Base-by-base conservation (phyloP, 208 protist species). In the Wallacemonas sp. region DNA sequence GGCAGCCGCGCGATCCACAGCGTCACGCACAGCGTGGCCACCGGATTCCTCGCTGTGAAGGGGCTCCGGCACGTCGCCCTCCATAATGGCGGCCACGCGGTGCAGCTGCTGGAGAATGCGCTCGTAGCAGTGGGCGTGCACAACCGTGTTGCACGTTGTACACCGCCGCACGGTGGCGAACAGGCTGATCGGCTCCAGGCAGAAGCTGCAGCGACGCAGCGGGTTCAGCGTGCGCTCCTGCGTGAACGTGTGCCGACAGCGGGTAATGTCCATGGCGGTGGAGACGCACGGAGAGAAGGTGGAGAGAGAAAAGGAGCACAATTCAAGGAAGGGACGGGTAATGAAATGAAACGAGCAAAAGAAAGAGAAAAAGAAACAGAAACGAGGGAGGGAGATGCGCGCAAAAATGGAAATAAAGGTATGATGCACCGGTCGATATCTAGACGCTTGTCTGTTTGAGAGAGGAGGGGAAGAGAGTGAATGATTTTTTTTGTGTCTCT, bases 191-290 rank as follows among this genome's bases (percentile, higher is more conserved):
- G n/a, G 11, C 33, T 60, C 30, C 12, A 68, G 48, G 21, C 62
- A 68, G 47, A 48, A 43, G 17, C 30, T 58, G 62, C 62, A 68
- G 17, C 39, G 47, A 44, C 32, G 39, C 62, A 44, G 58, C 29
- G 62, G 48, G 17, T 46, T 44, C 47, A 58, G 33, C 5, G 47
- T 19, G 34, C 32, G 33, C 23, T 58, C 62, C 48, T 68, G 47
- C 21, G 62, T 58, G 36, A 68, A 54, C 6, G 62, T 68, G 34
- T 68, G 62, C 16, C 62, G 62, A 23, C 62, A 68, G 23, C 62
- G 30, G 12, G 29, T 55, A n/a, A 54, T 58, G 33, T 48, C 32
- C 62, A 68, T 68, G 21, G 14, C 23, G 39, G 36, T 33, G n/a
- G n/a, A n/a, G 2, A 6, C 30, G 19, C 27, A 24, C 32, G 33